A percentile compares a stretch with the other conserved stretches of the same genome.
Conservation (phyloP, 2,329 filamentous ascomycete species). For the Raffaelea ambrosiae region DNA sequence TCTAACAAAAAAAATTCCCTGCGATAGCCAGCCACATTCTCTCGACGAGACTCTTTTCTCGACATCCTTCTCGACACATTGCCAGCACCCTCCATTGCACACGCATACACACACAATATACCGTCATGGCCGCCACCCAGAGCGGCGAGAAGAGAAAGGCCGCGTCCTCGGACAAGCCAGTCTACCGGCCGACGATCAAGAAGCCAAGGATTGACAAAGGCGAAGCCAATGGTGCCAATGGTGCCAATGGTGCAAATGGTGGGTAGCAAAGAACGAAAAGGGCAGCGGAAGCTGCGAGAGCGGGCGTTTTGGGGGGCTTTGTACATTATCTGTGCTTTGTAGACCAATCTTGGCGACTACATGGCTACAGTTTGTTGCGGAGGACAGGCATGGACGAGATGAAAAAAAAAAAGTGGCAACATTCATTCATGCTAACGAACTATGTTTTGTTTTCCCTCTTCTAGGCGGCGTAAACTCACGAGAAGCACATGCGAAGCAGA, state of each 20-base stretch:
- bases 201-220: conserved; percentile 40
- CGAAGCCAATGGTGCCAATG: conserved; percentile 19
- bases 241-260: no score
- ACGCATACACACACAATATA: not conserved
- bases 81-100: not conserved
- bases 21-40: no score
- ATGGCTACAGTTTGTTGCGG: no score
- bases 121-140: conserved; percentile 40
- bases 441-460: not conserved
- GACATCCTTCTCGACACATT: no score
- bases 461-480: conserved; percentile 55
- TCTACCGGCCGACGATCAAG: conserved; percentile 29
- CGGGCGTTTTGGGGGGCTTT: no score
- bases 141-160: conserved; percentile 51
- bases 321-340: no score
- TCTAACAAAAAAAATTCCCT: conserved; percentile 2
- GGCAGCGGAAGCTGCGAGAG: no score
- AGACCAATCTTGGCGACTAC: no score
- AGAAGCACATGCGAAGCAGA: conserved; percentile 91
- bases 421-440: no score
- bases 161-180: conserved; percentile 33
- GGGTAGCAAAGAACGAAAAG: no score
- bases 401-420: conserved; percentile 21
- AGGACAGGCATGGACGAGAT: conserved; percentile 15
- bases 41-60: no score